Evolutionary conservation across 2,329 filamentous ascomycete genomes (phyloP).

Genomic region (Phialemoniopsis sp.): DNA sequence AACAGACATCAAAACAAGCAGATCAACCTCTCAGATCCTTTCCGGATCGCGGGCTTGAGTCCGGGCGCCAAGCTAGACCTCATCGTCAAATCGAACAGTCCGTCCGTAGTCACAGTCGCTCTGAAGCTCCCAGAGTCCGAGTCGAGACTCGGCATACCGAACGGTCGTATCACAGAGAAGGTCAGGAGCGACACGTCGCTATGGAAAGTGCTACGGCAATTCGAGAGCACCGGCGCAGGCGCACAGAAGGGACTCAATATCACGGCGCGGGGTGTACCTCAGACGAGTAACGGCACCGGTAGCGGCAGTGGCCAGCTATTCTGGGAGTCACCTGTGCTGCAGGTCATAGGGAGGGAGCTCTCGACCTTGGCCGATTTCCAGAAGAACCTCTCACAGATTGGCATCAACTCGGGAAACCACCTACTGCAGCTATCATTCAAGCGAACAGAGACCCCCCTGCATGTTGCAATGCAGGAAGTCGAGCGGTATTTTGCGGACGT

Average conservation of each 20-base stretch:
- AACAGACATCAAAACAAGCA: conserved; percentile 75
- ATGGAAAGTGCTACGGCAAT: conserved; percentile 87
- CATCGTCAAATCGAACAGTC: conserved; percentile 79
- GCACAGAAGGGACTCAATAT: conserved; percentile 67
- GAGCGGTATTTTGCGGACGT: conserved; percentile 63
- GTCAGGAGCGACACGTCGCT: conserved; percentile 84
- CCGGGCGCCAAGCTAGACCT: conserved; percentile 91
- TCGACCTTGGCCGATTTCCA: conserved; percentile 77
- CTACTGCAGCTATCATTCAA: conserved; percentile 75
- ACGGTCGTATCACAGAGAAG: conserved; percentile 72
- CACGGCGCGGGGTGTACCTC: conserved; percentile 75
- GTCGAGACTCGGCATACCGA: conserved; percentile 50
- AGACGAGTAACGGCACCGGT: conserved; percentile 46
- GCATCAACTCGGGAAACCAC: conserved; percentile 79
- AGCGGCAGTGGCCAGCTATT: conserved; percentile 70
- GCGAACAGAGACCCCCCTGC: conserved; percentile 71
- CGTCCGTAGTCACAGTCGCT: conserved; percentile 83
- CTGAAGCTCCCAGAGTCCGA: conserved; percentile 77
- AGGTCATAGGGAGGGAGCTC: conserved; percentile 78
- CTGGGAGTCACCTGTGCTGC: conserved; percentile 83
- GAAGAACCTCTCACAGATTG: conserved; percentile 82
- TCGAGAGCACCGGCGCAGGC: conserved; percentile 72
- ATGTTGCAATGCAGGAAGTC: conserved; percentile 82
- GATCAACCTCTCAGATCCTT: conserved; percentile 79
- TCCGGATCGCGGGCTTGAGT: conserved; percentile 76